Conservation (phyloP, 2,329 filamentous ascomycete species). For the Sporothrix protearum region DNA sequence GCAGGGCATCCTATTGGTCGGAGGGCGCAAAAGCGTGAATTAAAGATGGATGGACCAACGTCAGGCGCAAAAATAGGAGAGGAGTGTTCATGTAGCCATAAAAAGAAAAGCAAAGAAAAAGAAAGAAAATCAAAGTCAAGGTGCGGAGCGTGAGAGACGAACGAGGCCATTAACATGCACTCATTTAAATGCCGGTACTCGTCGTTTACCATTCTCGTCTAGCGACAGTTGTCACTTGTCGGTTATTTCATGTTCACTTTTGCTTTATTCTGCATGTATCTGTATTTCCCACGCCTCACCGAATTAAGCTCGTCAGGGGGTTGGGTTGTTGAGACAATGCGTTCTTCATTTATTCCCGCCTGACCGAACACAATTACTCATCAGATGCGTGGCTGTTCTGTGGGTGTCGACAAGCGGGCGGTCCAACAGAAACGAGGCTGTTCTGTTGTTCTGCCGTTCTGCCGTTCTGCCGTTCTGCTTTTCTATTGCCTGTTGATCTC, state of each 20-base stretch:
- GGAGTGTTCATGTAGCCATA: too few relatives aligned
- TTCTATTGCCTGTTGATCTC: too few relatives aligned
- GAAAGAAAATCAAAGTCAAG: not conserved
- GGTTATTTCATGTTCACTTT: too few relatives aligned
- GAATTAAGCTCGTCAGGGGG: not conserved
- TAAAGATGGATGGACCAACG: not conserved
- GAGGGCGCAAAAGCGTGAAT: not conserved
- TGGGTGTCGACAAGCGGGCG: not conserved
- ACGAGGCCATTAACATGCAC: not conserved
- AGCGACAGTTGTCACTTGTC: not conserved
- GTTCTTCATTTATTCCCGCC: not conserved
- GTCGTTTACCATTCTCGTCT: not conserved
- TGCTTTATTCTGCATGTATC: not conserved
- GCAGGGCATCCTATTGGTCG: slow-evolving; percentile 21
- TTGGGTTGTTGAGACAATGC: not conserved
- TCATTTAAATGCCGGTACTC: not conserved
- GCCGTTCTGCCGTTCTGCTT: too few relatives aligned
- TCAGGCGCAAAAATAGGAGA: not conserved
- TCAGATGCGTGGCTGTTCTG: not conserved
- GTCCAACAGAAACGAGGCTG: not conserved
- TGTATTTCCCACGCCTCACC: not conserved
- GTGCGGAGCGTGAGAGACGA: not conserved
- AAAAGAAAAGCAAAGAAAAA: not conserved
- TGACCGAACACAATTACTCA: not conserved
- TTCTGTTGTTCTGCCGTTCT: not conserved